Percentiles rank a stretch among this genome's conserved stretches.
phyloP scores from a whole-genome alignment of 768 basidiomycete species.

The Lepiota venenata region DNA sequence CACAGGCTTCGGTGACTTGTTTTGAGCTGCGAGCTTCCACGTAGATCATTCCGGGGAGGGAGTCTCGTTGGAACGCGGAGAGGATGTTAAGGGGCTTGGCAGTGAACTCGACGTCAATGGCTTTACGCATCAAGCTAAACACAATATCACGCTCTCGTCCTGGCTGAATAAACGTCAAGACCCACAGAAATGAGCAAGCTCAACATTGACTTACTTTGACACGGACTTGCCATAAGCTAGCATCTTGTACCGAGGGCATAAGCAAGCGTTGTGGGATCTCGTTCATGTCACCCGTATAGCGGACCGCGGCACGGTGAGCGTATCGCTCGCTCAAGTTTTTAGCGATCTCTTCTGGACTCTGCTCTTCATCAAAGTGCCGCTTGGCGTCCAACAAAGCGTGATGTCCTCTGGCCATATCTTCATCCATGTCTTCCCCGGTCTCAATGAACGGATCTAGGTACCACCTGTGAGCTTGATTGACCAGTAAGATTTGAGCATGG shows the following conservation, averaged over 20 bases:
- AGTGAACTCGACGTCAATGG: conserved; percentile 78
- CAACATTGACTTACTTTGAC: conserved; percentile 63
- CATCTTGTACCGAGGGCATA: conserved; percentile 96
- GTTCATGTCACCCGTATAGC: conserved; percentile 90
- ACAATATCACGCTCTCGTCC: conserved; percentile 93
- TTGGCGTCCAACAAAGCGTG: conserved; percentile 68
- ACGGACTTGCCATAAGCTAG: conserved; percentile 92
- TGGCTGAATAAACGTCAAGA: conserved; percentile 41
- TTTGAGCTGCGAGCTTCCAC: conserved; percentile 90
- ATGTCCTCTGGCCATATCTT: conserved; percentile 54
- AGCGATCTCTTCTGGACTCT: conserved; percentile 84
- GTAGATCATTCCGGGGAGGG: conserved; percentile 93
- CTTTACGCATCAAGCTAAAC: conserved; percentile 92
- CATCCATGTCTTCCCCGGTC: conserved; percentile 60
- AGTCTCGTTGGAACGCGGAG: conserved; percentile 95
- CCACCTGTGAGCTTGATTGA: conserved; percentile 10
- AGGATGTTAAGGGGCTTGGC: conserved; percentile 80
- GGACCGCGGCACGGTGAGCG: conserved; percentile 56
- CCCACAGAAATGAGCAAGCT: neutral
- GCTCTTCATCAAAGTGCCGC: conserved; percentile 62
- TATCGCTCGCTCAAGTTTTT: conserved; percentile 79
- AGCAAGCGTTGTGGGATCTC: conserved; percentile 89
- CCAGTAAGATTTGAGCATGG: neutral
- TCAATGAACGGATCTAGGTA: conserved; percentile 68
- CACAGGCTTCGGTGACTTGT: conserved; percentile 80